Evolutionary conservation across 1,284 basidiomycete species (phyloP).

Genomic region (Rhizoctonia solani): DNA sequence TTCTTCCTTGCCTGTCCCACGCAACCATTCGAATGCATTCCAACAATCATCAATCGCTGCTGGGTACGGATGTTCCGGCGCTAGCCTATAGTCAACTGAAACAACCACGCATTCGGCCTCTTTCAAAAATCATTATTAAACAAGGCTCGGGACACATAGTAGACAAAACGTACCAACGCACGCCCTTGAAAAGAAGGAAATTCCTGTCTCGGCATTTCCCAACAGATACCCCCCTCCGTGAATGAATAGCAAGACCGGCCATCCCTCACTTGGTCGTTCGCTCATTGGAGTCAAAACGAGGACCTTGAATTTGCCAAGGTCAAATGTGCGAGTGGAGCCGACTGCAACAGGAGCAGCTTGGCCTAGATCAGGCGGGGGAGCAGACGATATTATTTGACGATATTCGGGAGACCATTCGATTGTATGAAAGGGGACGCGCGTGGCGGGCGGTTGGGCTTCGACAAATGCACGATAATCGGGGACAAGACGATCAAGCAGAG

Average conservation of each 20-base stretch:
- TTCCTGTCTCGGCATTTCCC: slow-evolving; percentile 13
- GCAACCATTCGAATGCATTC: slow-evolving; percentile 66
- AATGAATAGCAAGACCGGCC: slow-evolving; percentile 65
- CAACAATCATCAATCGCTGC: slow-evolving; percentile 73
- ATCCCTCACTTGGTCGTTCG: slow-evolving; percentile 53
- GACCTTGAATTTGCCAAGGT: slow-evolving; percentile 53
- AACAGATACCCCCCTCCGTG: slow-evolving; percentile 56
- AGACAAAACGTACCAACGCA: slow-evolving; percentile 67
- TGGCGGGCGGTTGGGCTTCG: not conserved
- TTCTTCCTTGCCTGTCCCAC: slow-evolving; percentile 49
- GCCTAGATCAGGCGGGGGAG: slow-evolving; percentile 4
- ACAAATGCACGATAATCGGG: slow-evolving; percentile 22
- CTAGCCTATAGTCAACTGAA: slow-evolving; percentile 73
- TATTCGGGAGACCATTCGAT: not conserved
- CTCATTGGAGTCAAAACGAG: slow-evolving; percentile 64
- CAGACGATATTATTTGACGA: not conserved
- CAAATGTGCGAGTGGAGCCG: slow-evolving; percentile 5
- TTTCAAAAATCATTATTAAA: slow-evolving; percentile 14
- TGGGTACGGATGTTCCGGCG: slow-evolving; percentile 74
- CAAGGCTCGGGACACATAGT: slow-evolving; percentile 44
- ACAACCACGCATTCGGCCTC: slow-evolving; percentile 54
- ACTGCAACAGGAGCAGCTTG: slow-evolving; percentile 4
- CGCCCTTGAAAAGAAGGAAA: slow-evolving; percentile 48
- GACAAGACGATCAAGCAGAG: slow-evolving; percentile 3
- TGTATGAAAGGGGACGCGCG: slow-evolving; percentile 1